Evolutionary conservation across 306 rosid genomes (phyloP).

Genomic region (Medicago lupulina): DNA sequence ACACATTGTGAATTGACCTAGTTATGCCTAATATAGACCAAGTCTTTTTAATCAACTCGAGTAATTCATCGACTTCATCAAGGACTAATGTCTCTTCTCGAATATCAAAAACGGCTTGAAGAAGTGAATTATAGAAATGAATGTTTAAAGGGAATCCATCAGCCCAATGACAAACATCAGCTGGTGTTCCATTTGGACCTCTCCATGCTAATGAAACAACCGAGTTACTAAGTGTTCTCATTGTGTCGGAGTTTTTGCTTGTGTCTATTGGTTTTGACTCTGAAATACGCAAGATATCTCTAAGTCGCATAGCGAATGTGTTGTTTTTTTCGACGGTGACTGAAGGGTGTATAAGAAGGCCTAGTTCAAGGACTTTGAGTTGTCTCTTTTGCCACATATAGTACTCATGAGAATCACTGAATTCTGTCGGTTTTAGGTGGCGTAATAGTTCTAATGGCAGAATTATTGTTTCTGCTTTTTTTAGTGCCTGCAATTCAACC

Average conservation of each 20-base stretch:
- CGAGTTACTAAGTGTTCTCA: conserved; percentile 85
- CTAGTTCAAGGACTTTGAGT: conserved; percentile 73
- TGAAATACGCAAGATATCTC: conserved; percentile 56
- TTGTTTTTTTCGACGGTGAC: conserved; percentile 57
- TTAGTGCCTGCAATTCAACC: conserved; percentile 63
- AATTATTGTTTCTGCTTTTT: conserved; percentile 90
- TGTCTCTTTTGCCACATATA: conserved; percentile 93
- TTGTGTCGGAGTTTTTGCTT: conserved; percentile 82
- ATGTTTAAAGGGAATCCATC: conserved; percentile 89
- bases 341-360: conserved; percentile 80
- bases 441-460: conserved; percentile 90
- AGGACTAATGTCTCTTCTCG: conserved; percentile 87
- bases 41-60: conserved; percentile 86
- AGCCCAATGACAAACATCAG: conserved; percentile 97
- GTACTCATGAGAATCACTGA: conserved; percentile 81
- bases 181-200: conserved; percentile 68
- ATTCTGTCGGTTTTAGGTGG: conserved; percentile 83
- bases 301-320: conserved; percentile 74
- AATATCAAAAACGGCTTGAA: conserved; percentile 75
- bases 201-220: conserved; percentile 94
- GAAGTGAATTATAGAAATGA: conserved; percentile 72
- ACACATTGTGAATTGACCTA: conserved; percentile 67
- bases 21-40: conserved; percentile 86
- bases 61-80: conserved; percentile 90
- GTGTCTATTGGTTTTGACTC: conserved; percentile 66